Percentiles rank a stretch among this genome's conserved stretches.
Conservation (phyloP, 495 filamentous ascomycete species). For the Delitschia confertaspora region DNA sequence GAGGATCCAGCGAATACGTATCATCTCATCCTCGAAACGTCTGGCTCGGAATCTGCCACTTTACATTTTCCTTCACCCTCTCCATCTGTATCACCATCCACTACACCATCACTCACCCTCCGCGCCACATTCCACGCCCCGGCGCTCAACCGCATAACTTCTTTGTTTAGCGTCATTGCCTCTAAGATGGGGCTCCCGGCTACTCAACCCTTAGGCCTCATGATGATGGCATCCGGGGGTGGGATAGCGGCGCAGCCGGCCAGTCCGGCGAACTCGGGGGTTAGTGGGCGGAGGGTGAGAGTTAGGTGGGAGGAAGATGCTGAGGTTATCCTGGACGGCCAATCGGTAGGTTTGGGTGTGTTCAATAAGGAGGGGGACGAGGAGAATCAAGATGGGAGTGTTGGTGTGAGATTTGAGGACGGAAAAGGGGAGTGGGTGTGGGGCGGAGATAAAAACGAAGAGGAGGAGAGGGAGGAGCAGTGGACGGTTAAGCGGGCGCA, state of each 20-base stretch:
- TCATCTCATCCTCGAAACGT: constrained; percentile 66
- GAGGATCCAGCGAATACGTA: constrained; percentile 59
- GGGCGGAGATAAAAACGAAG: constrained; percentile 23
- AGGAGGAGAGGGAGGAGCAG: constrained; percentile 32
- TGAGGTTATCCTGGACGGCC: constrained; percentile 62
- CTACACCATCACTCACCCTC: constrained; percentile 22
- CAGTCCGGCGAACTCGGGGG: constrained; percentile 60
- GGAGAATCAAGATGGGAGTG: constrained; percentile 12
- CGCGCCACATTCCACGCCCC: constrained; percentile 65
- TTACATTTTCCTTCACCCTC: constrained; percentile 43
- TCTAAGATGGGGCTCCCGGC: constrained; percentile 68
- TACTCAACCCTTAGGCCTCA: constrained; percentile 56
- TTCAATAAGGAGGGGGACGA: constrained; percentile 12
- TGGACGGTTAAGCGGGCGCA: constrained; percentile 74
- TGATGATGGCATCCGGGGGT: constrained; percentile 50
- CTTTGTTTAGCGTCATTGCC: constrained; percentile 68
- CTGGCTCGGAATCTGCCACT: constrained; percentile 51
- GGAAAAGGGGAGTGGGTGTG: constrained; percentile 18
- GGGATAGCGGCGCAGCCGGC: constrained; percentile 46
- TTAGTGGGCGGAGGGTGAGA: constrained; percentile 63
- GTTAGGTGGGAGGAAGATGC: constrained; percentile 59
- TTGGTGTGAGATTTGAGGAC: too few relatives aligned
- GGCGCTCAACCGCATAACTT: constrained; percentile 57
- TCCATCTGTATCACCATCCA: constrained; percentile 1
- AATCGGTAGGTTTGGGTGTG: constrained; percentile 10